Evolutionary conservation across 169 alveolate genomes (phyloP).

Genomic region (Plasmodium ovale): DNA sequence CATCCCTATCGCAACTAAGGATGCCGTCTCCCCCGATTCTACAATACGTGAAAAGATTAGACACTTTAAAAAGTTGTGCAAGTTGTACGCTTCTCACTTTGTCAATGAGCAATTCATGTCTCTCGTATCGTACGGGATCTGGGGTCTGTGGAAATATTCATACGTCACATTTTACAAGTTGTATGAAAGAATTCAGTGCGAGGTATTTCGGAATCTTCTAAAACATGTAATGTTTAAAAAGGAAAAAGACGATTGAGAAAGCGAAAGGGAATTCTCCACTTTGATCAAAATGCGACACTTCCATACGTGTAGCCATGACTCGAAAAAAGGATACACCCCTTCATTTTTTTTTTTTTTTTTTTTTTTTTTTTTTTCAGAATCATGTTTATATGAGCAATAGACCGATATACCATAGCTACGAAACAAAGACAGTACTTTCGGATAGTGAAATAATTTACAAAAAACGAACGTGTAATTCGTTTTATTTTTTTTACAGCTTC

Average conservation of each 20-base stretch:
- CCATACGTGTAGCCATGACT: not conserved
- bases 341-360: not conserved
- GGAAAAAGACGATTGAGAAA: too few relatives aligned
- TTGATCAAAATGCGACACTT: too few relatives aligned
- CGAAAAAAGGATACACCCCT: not conserved
- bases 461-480: slow-evolving; percentile 41
- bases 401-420: slow-evolving; percentile 68
- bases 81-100: slow-evolving; percentile 38
- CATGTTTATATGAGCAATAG: slow-evolving; percentile 63
- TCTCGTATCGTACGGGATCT: slow-evolving; percentile 55
- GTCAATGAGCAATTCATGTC: slow-evolving; percentile 69
- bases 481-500: slow-evolving; percentile 46
- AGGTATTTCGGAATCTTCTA: slow-evolving; percentile 34
- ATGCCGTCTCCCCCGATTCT: too few relatives aligned
- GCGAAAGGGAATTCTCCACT: too few relatives aligned
- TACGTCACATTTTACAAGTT: slow-evolving; percentile 55
- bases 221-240: slow-evolving; percentile 29
- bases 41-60: slow-evolving; percentile 6
- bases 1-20: too few relatives aligned
- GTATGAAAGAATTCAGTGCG: slow-evolving; percentile 49
- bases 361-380: slow-evolving; percentile 31
- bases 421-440: slow-evolving; percentile 63
- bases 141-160: slow-evolving; percentile 73
- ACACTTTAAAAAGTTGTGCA: slow-evolving; percentile 41
- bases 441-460: slow-evolving; percentile 72